Evolutionary conservation across 352 stramenopile species (phyloP), one percentile per base, ranked within the genome.

Genomic region (Pythium aquatile): DNA sequence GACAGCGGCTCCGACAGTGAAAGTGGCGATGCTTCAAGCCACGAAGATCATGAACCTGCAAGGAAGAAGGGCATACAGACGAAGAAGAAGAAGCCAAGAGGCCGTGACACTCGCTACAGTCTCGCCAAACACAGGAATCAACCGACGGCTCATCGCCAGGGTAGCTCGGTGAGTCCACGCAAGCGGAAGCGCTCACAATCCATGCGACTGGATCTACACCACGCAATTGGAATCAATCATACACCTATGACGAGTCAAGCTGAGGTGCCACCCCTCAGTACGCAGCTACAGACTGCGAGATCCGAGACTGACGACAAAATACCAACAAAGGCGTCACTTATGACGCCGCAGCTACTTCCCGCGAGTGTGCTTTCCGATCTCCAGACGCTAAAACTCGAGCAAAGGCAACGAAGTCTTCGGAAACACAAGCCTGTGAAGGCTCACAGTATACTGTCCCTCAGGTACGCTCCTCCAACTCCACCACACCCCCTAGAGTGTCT

Each of bases 391-490:
- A 53, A 54, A 37, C 20, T 32, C 7, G 64, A 71, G 55, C 55
- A 59, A 39, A 42, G 62, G 6, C 26, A 54, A 11, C 35, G 32
- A 5, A 51, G 61, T 26, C 53, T 54, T 1, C 52, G 35, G 1
- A 47, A 55, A 24, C 51, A 57, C 14, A 58, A 61, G 16, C 8
- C 1, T 33, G 42, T 46, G 0, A 54, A 65, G 16, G 2, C n/a
- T 20, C 28, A 72, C 48, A 65, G 29, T 40, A 29, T 80, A 17
- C 63, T 73, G 8, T 75, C 71, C 2, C 58, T 81, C 10, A 74
- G 73, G 73, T 79, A 42, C 46, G 24, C 35, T 42, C 35, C 35
- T 42, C 20, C 20, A 24, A 24, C 20, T 24, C 20, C 20, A 24
- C 20, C 20, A 24, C 20, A 24, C 20, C 20, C 20, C 20, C 20